Evolutionary conservation across 2,329 filamentous ascomycete genomes (phyloP), one percentile per base, ranked within the genome.

Genomic region (Penicillium nordicum): DNA sequence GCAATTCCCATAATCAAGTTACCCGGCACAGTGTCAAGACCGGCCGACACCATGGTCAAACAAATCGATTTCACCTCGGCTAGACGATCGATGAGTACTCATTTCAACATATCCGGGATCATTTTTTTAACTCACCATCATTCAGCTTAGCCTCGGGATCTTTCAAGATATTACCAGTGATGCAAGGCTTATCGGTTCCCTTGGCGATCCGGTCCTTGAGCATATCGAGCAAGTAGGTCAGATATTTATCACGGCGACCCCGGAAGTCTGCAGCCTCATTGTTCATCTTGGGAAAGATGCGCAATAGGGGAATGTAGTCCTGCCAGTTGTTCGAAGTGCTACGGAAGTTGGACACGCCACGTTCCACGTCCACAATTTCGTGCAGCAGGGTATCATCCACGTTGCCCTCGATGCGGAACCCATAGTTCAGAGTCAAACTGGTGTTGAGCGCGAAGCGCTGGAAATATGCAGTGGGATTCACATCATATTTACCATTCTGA

Each of bases 291-390:
- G 85, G 82, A 62, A 84, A 81, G 2, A 91, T 71, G 29, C 90
- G 81, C 58, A 94, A 70, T 5, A 92, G 66, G 0, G 90, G 89
- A n/a, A 94, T 84, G 63, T 93, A 93, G 67, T 94, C 90, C 67
- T 90, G 88, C 84, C 88, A 90, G 70, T 93, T 93, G 68, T 92
- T 90, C 65, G 87, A 90, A 0, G 89, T 93, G 27, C 84, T 88
- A 46, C 90, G 78, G 68, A 92, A 88, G 64, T 89, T 89, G 51
- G 86, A 88, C 25, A 94, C 85, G 5, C 85, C 86, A 30, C 88
- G 82, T 71, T 93, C 90, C 3, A 93, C 89, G 45, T 86, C 79
- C 0, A 86, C 84, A 55, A 94, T 92, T 68, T 93, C 90, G 21
- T 83, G 78, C 6, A 93, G 78, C 8, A 92, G 77, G 38, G 82